A percentile compares a stretch with the other conserved stretches of the same genome.
Conservation (phyloP, 441 rosid species). For the Jatropha podagrica region DNA sequence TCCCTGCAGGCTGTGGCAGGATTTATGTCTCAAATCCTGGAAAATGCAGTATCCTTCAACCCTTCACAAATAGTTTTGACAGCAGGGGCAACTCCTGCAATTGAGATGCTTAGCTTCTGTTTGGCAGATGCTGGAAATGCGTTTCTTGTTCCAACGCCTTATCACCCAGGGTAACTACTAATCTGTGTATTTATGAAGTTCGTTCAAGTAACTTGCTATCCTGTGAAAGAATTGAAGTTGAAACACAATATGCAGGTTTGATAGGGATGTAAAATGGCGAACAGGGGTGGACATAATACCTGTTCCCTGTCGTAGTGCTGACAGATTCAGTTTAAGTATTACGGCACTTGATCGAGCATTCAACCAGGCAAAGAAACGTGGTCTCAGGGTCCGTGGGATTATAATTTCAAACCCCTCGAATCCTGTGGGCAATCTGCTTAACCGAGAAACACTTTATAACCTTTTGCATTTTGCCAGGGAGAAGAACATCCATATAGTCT, state of each 20-base stretch:
- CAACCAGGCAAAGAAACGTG: conserved; percentile 87
- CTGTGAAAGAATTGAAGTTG: conserved; percentile 28
- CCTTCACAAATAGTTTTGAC: conserved; percentile 67
- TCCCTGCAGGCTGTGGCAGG: conserved; percentile 68
- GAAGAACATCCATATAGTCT: conserved; percentile 79
- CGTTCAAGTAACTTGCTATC: conserved; percentile 10
- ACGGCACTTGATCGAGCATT: conserved; percentile 79
- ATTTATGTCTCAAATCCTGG: conserved; percentile 70
- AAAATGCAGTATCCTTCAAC: conserved; percentile 51
- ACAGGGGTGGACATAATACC: conserved; percentile 85
- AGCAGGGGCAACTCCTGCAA: conserved; percentile 76
- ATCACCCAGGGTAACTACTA: conserved; percentile 70
- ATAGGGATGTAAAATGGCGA: conserved; percentile 83
- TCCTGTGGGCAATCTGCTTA: conserved; percentile 68
- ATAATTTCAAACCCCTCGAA: conserved; percentile 76
- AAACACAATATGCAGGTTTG: conserved; percentile 52
- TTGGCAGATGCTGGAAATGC: conserved; percentile 92
- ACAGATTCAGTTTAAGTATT: conserved; percentile 59
- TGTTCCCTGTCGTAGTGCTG: conserved; percentile 81
- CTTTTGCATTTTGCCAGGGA: conserved; percentile 82
- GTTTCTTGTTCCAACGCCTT: conserved; percentile 81
- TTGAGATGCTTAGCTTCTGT: conserved; percentile 80
- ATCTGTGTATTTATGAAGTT: conserved; percentile 1
- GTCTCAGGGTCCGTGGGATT: conserved; percentile 70
- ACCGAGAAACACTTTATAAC: conserved; percentile 56